Base-by-base conservation (phyloP, 2,329 filamentous ascomycete species). In the Phyllosticta citriasiana region DNA sequence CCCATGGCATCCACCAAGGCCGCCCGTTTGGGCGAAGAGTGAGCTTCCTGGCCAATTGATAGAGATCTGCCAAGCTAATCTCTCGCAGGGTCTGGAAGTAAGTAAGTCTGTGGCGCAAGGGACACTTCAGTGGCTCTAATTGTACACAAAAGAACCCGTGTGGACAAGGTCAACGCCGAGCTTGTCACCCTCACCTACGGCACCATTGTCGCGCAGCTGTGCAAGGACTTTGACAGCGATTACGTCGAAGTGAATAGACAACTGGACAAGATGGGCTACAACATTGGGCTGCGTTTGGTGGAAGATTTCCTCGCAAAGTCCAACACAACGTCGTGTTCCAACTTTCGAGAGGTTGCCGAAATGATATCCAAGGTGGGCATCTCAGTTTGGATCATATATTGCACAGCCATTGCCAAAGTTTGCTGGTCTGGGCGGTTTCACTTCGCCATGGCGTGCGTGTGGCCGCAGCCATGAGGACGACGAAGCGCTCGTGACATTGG, bases 211-310 rank as follows among this genome's bases (percentile, higher is more conserved):
- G 89, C 91, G 62, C 93, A 97, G 74, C 81, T 99, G 66, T 97
- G 93, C 79, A 93, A 93, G 75, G 94, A 99, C 79, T 96, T 93
- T 73, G 91, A 97, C 68, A 87, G 85, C 69, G 91, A 97, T 77
- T 99, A 99, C 73, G 80, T 84, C 57, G 91, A 97, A 74, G 93
- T 99, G 72, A 99, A 99, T 78, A 91, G 93, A 74, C 94, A 99
- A 74, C 83, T 99, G 53, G 94, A 99, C 73, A 95, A 93, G 78
- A 99, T 99, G 94, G 94, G 94, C 60, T 97, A 97, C 78, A 97
- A 97, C 71, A 99, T 99, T 66, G 94, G 94, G 27, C 81, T 97
- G 71, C 89, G 94, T 47, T 78, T 99, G 66, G 97, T 99, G 67
- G 94, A 99, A 69, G 94, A 99, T 76, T 99, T 97, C 71, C 85